Percentiles rank a stretch among this genome's conserved stretches.
phyloP scores from a whole-genome alignment of 352 stramenopile species.

The Aphanomyces euteiches region DNA sequence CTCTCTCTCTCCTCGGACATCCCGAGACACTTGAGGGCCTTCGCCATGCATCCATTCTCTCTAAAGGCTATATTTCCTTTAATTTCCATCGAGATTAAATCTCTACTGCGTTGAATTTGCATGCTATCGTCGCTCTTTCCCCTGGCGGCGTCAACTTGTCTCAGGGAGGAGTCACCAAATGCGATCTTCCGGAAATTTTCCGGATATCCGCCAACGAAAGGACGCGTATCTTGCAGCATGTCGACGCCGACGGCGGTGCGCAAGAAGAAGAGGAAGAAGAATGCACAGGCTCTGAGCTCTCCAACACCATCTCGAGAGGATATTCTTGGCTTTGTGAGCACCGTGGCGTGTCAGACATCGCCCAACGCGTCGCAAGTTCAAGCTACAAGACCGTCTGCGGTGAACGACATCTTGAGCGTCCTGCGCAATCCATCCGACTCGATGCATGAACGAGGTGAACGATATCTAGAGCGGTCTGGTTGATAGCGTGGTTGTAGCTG shows the following conservation, averaged over 20 bases:
- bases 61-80: too few species aligned
- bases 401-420: conserved; percentile 21
- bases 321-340: conserved; percentile 9
- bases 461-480: neutral
- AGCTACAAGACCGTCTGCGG: neutral
- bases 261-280: conserved; percentile 8
- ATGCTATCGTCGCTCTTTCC: too few species aligned
- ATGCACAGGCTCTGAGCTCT: too few species aligned
- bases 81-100: too few species aligned
- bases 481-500: conserved; percentile 31
- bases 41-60: too few species aligned
- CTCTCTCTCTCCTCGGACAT: too few species aligned
- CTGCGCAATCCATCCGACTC: conserved; percentile 21
- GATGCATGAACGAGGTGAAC: conserved; percentile 11
- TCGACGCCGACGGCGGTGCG: conserved; percentile 17
- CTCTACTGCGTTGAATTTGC: too few species aligned
- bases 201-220: conserved; percentile 11
- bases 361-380: neutral
- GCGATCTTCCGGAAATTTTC: conserved; percentile 18
- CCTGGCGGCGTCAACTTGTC: too few species aligned
- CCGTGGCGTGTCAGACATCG: neutral
- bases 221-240: conserved; percentile 2
- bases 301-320: neutral
- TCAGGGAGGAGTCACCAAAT: neutral
- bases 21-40: too few species aligned